phyloP scores from a whole-genome alignment of 176 grass and related monocot genomes.

The Hordeum vulgare region DNA sequence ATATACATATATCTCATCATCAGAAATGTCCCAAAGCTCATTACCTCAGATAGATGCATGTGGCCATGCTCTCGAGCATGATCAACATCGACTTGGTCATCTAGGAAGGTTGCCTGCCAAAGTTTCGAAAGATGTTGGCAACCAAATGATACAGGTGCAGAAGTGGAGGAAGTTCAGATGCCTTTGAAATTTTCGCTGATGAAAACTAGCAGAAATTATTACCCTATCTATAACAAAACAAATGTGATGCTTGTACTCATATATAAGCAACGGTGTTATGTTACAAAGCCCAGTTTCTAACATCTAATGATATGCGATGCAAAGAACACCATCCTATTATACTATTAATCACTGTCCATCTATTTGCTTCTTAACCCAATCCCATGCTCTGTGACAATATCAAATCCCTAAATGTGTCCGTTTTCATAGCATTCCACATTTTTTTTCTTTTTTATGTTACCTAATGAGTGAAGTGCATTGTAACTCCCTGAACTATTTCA shows the following conservation, averaged over 20 bases:
- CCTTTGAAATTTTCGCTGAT: conserved; percentile 6
- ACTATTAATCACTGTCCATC: background rate
- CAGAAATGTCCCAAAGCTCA: conserved; percentile 10
- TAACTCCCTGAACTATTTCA: too few species aligned
- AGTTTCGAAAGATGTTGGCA: conserved; percentile 20
- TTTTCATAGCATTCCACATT: too few species aligned
- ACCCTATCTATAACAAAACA: background rate
- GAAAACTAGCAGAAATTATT: background rate
- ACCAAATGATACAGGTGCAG: conserved; percentile 20
- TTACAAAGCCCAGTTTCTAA: background rate
- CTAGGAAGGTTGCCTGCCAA: conserved; percentile 87
- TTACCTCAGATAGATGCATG: conserved; percentile 90
- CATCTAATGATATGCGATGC: background rate
- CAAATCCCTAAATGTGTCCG: too few species aligned
- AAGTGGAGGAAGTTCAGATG: background rate
- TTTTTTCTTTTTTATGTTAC: too few species aligned
- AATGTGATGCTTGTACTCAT: background rate
- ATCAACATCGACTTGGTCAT: conserved; percentile 66
- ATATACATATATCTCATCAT: conserved; percentile 1
- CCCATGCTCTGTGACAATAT: too few species aligned
- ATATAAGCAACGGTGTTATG: background rate
- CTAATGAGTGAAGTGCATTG: too few species aligned
- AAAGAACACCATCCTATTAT: background rate
- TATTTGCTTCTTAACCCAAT: too few species aligned
- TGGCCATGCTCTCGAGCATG: conserved; percentile 79